A percentile compares a stretch with the other conserved stretches of the same genome.
Evolutionary conservation across 495 filamentous ascomycete species (phyloP).

Genomic region (Penicillium paxilli): DNA sequence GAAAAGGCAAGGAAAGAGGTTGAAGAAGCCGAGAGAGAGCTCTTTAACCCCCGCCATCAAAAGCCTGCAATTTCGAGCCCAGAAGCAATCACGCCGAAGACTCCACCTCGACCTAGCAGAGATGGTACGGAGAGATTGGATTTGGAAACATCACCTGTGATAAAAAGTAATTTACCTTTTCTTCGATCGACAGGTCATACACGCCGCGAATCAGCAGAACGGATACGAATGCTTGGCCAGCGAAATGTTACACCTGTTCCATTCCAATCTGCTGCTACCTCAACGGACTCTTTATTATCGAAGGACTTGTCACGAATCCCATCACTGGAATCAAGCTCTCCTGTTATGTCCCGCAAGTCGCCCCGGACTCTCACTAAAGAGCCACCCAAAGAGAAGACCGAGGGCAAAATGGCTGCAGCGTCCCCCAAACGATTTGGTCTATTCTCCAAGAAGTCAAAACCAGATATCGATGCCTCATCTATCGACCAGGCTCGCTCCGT

Average conservation of each 20-base stretch:
- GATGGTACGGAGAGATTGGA: slow-evolving; percentile 73
- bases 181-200: slow-evolving; percentile 42
- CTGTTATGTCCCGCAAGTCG: slow-evolving; percentile 31
- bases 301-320: slow-evolving; percentile 35
- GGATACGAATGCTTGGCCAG: slow-evolving; percentile 8
- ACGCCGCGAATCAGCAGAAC: slow-evolving; percentile 43
- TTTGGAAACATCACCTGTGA: slow-evolving; percentile 62
- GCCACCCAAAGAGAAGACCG: slow-evolving; percentile 21
- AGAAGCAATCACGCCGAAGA: slow-evolving; percentile 11
- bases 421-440: slow-evolving; percentile 67
- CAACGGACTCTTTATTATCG: slow-evolving; percentile 41
- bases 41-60: slow-evolving; percentile 14
- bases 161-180: slow-evolving; percentile 72
- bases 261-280: slow-evolving; percentile 31
- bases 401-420: slow-evolving; percentile 27
- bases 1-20: slow-evolving; percentile 24
- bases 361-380: slow-evolving; percentile 30
- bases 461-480: slow-evolving; percentile 51
- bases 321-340: slow-evolving; percentile 41
- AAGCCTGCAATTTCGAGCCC: background rate
- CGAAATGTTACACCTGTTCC: slow-evolving; percentile 5
- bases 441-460: slow-evolving; percentile 72
- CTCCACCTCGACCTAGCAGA: slow-evolving; percentile 67
- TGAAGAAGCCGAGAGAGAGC: slow-evolving; percentile 24
- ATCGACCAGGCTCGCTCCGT: slow-evolving; percentile 53